A percentile compares a stretch with the other conserved stretches of the same genome.
Evolutionary conservation across 345 rosid genomes (phyloP).

Genomic region (Zanthoxylum bungeanum): DNA sequence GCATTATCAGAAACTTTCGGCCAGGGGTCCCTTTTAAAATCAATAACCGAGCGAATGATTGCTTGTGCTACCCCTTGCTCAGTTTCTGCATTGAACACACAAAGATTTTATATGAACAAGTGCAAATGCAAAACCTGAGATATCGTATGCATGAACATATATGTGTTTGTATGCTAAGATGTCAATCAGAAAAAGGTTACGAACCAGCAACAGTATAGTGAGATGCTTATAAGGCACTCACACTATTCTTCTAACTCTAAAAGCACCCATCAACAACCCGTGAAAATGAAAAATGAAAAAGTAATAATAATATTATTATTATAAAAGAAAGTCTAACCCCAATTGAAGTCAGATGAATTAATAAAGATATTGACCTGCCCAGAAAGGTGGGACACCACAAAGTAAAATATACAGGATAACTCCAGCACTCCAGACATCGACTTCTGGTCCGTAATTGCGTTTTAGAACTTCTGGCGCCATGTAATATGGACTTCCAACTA

Average conservation of each 20-base stretch:
- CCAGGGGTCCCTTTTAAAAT: conserved; percentile 96
- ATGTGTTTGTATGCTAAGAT: no score
- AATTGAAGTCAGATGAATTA: conserved; percentile 7
- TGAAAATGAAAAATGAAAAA: background rate
- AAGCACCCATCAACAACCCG: background rate
- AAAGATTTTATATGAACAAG: background rate
- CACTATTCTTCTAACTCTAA: background rate
- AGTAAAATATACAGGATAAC: conserved; percentile 82
- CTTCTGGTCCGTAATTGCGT: conserved; percentile 80
- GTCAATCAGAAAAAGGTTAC: no score
- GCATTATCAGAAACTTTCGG: conserved; percentile 93
- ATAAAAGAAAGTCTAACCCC: background rate
- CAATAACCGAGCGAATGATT: conserved; percentile 77
- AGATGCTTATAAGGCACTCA: background rate
- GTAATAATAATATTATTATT: background rate
- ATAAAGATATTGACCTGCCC: conserved; percentile 60
- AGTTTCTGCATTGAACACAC: conserved; percentile 60
- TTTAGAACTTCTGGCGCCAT: conserved; percentile 92
- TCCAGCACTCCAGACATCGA: conserved; percentile 95
- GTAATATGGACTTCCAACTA: conserved; percentile 94
- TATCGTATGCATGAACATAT: background rate
- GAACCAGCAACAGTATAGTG: background rate
- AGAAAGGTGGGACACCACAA: conserved; percentile 88
- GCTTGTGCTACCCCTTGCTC: conserved; percentile 98
- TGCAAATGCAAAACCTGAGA: background rate